Base-by-base conservation (phyloP, 2,329 filamentous ascomycete species). In the Ophiostoma triangulosporum region DNA sequence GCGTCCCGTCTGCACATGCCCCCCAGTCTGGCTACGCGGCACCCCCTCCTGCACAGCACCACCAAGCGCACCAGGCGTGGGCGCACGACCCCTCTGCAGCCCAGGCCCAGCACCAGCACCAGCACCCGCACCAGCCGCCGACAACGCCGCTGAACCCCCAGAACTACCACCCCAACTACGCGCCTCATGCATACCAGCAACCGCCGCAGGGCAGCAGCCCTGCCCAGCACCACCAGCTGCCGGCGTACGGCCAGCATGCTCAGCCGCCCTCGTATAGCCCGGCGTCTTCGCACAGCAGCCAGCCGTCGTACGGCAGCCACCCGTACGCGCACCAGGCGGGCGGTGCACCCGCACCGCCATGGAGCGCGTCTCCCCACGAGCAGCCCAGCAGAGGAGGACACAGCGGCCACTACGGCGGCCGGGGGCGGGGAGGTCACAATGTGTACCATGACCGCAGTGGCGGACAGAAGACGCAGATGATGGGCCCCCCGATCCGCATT, bases 131-230 rank as follows among this genome's bases (percentile, higher is more conserved):
- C n/a, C 68, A 69, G 57, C 64, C 66, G n/a, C 68, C 72, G 32
- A 75, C 77, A 60, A 65, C 68, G 43, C 69, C 71, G 38, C 65
- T 80, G 32, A 70, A 76, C 50, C 66, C 74, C 31, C 69, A 73
- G 56, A 77, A 76, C 60, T 80, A 80, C 60, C 77, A 80, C 58
- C 76, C 76, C 32, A 78, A 76, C 64, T 81, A 79, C 62, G 72
- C 76, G 36, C 73, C 74, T 38, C 79, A 80, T 60, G 64, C 70
- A 8, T 81, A 80, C 55, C 63, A 69, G 17, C 62, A 65, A 54
- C 67, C 66, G 33, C 65, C 65, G 48, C 67, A 64, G 60, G 68
- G 46, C 14, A 29, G 70, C 58, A 68, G 64, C 50, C 54, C 61
- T 3, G 46, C 54, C 33, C 49, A 40, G 26, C 56, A 58, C 22